Percentiles rank a stretch among this genome's conserved stretches.
Evolutionary conservation across 2,329 filamentous ascomycete species (phyloP).

Genomic region (Clonostachys rhizophaga): DNA sequence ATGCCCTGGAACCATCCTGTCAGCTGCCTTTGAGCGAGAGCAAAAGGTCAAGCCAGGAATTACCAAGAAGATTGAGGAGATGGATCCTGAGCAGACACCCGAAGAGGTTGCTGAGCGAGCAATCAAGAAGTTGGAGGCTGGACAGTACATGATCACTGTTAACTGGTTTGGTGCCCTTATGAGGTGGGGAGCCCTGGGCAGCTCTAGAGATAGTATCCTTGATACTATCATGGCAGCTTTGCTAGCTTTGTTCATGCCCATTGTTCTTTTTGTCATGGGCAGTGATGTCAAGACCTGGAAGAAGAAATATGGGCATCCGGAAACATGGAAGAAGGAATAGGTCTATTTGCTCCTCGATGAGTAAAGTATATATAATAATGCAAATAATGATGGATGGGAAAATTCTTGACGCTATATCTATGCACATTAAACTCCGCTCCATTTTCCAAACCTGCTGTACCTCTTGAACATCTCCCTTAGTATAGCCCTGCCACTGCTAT

Average conservation of each 20-base stretch:
- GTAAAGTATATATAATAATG: background rate
- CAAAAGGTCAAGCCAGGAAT: slow-evolving; percentile 75
- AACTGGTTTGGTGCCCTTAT: slow-evolving; percentile 68
- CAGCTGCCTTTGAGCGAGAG: slow-evolving; percentile 71
- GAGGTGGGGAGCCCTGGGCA: slow-evolving; percentile 55
- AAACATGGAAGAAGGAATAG: slow-evolving; percentile 31
- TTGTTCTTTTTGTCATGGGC: slow-evolving; percentile 51
- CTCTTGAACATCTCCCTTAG: slow-evolving; percentile 53
- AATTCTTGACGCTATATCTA: background rate
- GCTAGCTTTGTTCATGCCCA: slow-evolving; percentile 47
- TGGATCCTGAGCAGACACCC: slow-evolving; percentile 75
- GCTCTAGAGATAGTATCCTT: slow-evolving; percentile 54
- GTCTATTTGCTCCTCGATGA: background rate
- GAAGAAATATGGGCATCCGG: slow-evolving; percentile 55
- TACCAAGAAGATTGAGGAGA: slow-evolving; percentile 73
- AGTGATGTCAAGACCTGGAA: slow-evolving; percentile 51
- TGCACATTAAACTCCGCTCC: slow-evolving; percentile 48
- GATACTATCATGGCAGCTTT: slow-evolving; percentile 55
- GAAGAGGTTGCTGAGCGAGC: slow-evolving; percentile 69
- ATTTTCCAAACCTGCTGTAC: slow-evolving; percentile 61
- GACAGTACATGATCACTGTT: slow-evolving; percentile 75
- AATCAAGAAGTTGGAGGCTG: slow-evolving; percentile 72
- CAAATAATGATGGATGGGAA: background rate
- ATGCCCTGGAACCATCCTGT: slow-evolving; percentile 78
- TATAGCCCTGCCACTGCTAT: slow-evolving; percentile 53